Conservation (phyloP, 2,329 filamentous ascomycete species). For the Leptoxyphium fumago region DNA sequence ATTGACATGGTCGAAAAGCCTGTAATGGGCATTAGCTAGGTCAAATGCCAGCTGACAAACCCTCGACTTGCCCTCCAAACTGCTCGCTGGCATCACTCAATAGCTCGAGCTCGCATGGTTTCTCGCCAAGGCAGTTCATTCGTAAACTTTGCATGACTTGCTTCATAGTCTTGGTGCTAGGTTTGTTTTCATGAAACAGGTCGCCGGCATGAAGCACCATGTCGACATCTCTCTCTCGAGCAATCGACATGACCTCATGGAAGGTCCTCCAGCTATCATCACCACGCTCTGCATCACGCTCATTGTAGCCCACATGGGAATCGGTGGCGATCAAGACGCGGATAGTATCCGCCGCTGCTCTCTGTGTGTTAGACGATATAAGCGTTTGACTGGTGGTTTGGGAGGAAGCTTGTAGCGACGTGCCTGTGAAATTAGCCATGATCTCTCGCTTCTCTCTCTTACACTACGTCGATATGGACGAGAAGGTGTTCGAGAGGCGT, state of each 20-base stretch:
- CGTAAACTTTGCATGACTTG: slow-evolving; percentile 92
- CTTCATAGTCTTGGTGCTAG: slow-evolving; percentile 87
- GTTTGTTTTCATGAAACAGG: slow-evolving; percentile 96
- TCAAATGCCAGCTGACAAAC: background rate
- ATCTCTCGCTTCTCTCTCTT: background rate
- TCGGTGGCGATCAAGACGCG: slow-evolving; percentile 89
- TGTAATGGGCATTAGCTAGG: slow-evolving; percentile 9
- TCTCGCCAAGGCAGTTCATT: slow-evolving; percentile 87
- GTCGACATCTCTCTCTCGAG: slow-evolving; percentile 78
- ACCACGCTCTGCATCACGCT: slow-evolving; percentile 84
- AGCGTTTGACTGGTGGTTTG: slow-evolving; percentile 1
- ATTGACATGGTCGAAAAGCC: slow-evolving; percentile 82
- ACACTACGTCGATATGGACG: background rate
- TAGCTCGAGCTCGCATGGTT: slow-evolving; percentile 88
- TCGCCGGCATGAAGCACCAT: slow-evolving; percentile 94
- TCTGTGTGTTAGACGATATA: background rate
- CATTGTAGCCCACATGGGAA: slow-evolving; percentile 94
- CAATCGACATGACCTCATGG: slow-evolving; percentile 85
- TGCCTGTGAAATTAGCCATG: slow-evolving; percentile 9
- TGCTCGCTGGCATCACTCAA: slow-evolving; percentile 84
- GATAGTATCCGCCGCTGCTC: slow-evolving; percentile 61
- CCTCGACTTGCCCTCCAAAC: slow-evolving; percentile 38
- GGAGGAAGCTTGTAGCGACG: slow-evolving; percentile 1
- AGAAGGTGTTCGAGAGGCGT: background rate
- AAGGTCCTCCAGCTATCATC: slow-evolving; percentile 96